A percentile compares a stretch with the other conserved stretches of the same genome.
phyloP scores from a whole-genome alignment of 345 rosid genomes.

The Linum tenue region DNA sequence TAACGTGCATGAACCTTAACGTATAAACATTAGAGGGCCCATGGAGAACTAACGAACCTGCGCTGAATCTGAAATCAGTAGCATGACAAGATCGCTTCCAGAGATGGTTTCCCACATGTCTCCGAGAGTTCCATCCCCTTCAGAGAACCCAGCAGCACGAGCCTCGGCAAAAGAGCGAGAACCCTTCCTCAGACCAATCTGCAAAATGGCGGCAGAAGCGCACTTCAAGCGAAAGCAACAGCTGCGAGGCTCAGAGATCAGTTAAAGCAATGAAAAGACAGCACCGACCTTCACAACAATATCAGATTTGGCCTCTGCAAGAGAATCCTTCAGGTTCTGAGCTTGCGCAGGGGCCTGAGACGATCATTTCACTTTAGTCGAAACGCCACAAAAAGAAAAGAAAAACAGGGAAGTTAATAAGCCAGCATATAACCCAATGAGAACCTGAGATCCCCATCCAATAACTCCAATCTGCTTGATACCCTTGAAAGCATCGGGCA shows the following conservation, averaged over 20 bases:
- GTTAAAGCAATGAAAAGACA: neutral
- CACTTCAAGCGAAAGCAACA: neutral
- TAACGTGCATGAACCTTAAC: neutral
- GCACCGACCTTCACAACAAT: conserved; percentile 61
- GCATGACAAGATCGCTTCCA: conserved; percentile 78
- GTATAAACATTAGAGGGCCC: neutral
- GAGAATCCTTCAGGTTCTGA: conserved; percentile 86
- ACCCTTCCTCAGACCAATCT: conserved; percentile 90
- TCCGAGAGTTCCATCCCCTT: conserved; percentile 77
- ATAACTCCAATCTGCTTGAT: conserved; percentile 88
- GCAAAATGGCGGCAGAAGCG: conserved; percentile 1
- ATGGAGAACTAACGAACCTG: conserved; percentile 38
- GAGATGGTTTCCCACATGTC: conserved; percentile 86
- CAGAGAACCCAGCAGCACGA: conserved; percentile 78
- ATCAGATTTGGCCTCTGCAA: conserved; percentile 71
- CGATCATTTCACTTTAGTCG: neutral
- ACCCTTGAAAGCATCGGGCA: conserved; percentile 80
- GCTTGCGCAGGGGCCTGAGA: conserved; percentile 92
- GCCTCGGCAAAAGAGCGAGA: conserved; percentile 83
- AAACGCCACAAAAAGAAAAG: neutral
- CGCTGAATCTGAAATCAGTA: conserved; percentile 89
- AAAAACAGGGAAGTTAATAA: neutral
- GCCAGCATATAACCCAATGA: neutral
- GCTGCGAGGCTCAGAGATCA: neutral
- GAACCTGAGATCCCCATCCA: conserved; percentile 95